A percentile compares a stretch with the other conserved stretches of the same genome.
Conservation (phyloP, 148 eudicot genomes). For the Diospyros lotus region DNA sequence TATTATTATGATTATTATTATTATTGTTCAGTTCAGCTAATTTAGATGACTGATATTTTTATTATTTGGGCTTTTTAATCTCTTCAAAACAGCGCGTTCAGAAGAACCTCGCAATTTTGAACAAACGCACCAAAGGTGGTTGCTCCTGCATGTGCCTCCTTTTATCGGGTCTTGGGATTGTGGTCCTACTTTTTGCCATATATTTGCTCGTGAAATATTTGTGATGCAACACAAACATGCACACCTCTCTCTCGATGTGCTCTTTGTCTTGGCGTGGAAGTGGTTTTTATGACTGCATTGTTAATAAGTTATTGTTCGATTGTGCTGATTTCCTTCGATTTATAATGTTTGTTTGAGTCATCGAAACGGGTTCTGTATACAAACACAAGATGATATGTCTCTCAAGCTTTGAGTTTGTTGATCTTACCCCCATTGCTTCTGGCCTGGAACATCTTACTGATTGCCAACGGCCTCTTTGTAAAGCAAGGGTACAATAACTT, state of each 20-base stretch:
- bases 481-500: too few relatives aligned
- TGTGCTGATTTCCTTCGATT: background rate
- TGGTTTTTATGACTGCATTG: background rate
- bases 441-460: too few relatives aligned
- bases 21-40: background rate
- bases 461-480: background rate
- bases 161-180: slow-evolving; percentile 54
- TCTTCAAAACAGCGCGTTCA: slow-evolving; percentile 65
- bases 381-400: background rate
- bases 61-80: background rate
- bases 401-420: background rate
- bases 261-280: slow-evolving; percentile 3
- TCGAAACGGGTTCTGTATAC: background rate
- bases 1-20: background rate
- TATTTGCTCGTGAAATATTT: slow-evolving; percentile 65
- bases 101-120: slow-evolving; percentile 57
- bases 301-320: background rate
- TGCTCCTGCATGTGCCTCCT: slow-evolving; percentile 66
- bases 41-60: too few relatives aligned
- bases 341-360: background rate
- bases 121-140: slow-evolving; percentile 63
- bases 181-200: slow-evolving; percentile 42
- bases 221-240: slow-evolving; percentile 18
- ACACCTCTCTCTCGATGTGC: background rate
- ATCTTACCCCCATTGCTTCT: background rate